phyloP scores from a whole-genome alignment of 495 filamentous ascomycete species.

The Lasiosphaeria miniovina region DNA sequence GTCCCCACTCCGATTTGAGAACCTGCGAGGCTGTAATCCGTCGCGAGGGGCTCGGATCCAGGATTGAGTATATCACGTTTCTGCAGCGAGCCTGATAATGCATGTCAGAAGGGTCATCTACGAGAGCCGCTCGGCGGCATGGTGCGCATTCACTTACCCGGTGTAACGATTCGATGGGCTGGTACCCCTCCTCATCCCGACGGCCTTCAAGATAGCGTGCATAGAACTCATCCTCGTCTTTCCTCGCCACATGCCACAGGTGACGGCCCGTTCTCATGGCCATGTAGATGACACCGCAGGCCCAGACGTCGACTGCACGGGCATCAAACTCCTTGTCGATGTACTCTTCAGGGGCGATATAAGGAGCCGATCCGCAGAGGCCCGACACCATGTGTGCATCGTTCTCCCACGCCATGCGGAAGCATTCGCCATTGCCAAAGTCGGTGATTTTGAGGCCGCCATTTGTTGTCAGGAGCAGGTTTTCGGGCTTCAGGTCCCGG shows the following conservation, averaged over 20 bases:
- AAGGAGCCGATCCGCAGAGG: slow-evolving; percentile 92
- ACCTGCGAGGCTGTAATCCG: slow-evolving; percentile 96
- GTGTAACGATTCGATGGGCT: slow-evolving; percentile 92
- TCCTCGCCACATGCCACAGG: slow-evolving; percentile 92
- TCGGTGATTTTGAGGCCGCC: slow-evolving; percentile 98
- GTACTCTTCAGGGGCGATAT: slow-evolving; percentile 98
- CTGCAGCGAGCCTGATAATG: slow-evolving; percentile 79
- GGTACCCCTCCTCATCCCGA: slow-evolving; percentile 90
- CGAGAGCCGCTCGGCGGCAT: neutral
- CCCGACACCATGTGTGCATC: slow-evolving; percentile 98
- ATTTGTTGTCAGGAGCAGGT: slow-evolving; percentile 87
- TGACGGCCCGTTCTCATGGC: slow-evolving; percentile 97
- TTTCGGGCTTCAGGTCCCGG: slow-evolving; percentile 96
- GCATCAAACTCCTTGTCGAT: slow-evolving; percentile 93
- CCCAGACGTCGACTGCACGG: slow-evolving; percentile 95
- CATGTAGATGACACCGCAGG: slow-evolving; percentile 99
- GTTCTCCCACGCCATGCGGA: slow-evolving; percentile 99
- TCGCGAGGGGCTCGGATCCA: slow-evolving; percentile 89
- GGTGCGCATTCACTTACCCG: slow-evolving; percentile 60
- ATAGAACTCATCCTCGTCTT: slow-evolving; percentile 96
- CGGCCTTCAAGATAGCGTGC: slow-evolving; percentile 88
- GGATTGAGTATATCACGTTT: slow-evolving; percentile 97
- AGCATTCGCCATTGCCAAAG: slow-evolving; percentile 98
- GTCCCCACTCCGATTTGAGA: slow-evolving; percentile 96
- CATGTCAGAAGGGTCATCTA: slow-evolving; percentile 19